Evolutionary conservation across 1,284 basidiomycete species (phyloP).

Genomic region (Calocybe gambosa): DNA sequence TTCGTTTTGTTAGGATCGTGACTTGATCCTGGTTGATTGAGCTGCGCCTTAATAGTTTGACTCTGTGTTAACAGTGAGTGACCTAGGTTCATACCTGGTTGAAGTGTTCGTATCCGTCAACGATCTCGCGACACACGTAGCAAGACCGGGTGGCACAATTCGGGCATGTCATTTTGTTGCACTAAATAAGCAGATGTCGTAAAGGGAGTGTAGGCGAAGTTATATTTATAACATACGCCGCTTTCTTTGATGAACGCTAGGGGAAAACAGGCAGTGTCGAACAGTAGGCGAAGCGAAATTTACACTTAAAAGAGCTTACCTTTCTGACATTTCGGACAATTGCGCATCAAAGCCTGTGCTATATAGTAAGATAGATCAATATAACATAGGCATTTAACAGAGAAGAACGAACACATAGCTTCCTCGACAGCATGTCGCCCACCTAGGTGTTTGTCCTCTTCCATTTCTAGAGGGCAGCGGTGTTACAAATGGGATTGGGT

Average conservation of each 20-base stretch:
- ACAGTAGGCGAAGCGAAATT: slow-evolving; percentile 1
- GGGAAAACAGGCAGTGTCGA: not conserved
- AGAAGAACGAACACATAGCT: slow-evolving; percentile 67
- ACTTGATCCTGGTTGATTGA: slow-evolving; percentile 14
- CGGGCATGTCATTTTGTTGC: slow-evolving; percentile 39
- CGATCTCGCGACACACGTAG: slow-evolving; percentile 16
- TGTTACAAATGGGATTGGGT: not conserved
- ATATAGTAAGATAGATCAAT: slow-evolving; percentile 4
- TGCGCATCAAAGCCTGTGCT: slow-evolving; percentile 78
- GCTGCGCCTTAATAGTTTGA: not conserved
- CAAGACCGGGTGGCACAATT: slow-evolving; percentile 17
- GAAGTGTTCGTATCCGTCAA: slow-evolving; percentile 73
- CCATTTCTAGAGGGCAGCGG: slow-evolving; percentile 43
- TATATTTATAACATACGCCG: slow-evolving; percentile 43
- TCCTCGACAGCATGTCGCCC: slow-evolving; percentile 78
- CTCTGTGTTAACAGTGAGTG: not conserved
- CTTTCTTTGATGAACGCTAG: slow-evolving; percentile 71
- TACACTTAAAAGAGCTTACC: slow-evolving; percentile 31
- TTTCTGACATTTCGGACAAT: slow-evolving; percentile 77
- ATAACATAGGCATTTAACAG: not conserved
- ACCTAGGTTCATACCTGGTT: slow-evolving; percentile 35
- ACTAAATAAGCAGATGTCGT: slow-evolving; percentile 33
- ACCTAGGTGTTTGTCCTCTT: slow-evolving; percentile 66
- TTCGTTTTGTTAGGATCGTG: slow-evolving; percentile 30
- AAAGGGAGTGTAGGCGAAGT: not conserved